phyloP scores from a whole-genome alignment of 257 asterid species.

The Echium plantagineum region DNA sequence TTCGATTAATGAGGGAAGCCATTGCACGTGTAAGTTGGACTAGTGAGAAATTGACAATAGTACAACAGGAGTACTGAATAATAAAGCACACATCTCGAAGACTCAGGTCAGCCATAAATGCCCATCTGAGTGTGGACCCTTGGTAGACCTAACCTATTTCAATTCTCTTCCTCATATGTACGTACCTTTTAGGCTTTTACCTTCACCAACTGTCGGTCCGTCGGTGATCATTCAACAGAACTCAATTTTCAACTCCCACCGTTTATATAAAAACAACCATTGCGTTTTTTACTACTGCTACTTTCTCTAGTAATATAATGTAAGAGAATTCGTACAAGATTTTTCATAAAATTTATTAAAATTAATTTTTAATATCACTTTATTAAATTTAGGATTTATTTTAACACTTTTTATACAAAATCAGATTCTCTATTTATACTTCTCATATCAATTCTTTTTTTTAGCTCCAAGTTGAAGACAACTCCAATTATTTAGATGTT shows the following conservation, averaged over 20 bases:
- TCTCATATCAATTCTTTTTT: too few species aligned
- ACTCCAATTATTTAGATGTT: too few species aligned
- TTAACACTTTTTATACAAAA: too few species aligned
- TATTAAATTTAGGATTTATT: too few species aligned
- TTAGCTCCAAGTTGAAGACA: too few species aligned
- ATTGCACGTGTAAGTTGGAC: slow-evolving; percentile 66
- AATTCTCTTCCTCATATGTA: slow-evolving; percentile 10
- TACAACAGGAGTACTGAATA: background rate
- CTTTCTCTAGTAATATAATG: too few species aligned
- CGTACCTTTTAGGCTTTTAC: slow-evolving; percentile 9
- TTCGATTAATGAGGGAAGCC: slow-evolving; percentile 19
- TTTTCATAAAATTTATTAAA: too few species aligned
- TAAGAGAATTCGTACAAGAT: too few species aligned
- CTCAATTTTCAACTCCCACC: background rate
- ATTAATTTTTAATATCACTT: too few species aligned
- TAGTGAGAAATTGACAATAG: background rate
- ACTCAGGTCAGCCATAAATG: slow-evolving; percentile 21
- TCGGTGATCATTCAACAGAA: background rate
- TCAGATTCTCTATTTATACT: too few species aligned
- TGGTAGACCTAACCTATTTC: slow-evolving; percentile 28
- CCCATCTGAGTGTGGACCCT: slow-evolving; percentile 29
- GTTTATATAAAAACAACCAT: too few species aligned
- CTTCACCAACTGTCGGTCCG: slow-evolving; percentile 69
- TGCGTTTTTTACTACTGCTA: too few species aligned
- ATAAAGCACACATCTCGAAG: slow-evolving; percentile 45